phyloP scores from a whole-genome alignment of 2,329 filamentous ascomycete genomes.

The Aspergillus sp. region DNA sequence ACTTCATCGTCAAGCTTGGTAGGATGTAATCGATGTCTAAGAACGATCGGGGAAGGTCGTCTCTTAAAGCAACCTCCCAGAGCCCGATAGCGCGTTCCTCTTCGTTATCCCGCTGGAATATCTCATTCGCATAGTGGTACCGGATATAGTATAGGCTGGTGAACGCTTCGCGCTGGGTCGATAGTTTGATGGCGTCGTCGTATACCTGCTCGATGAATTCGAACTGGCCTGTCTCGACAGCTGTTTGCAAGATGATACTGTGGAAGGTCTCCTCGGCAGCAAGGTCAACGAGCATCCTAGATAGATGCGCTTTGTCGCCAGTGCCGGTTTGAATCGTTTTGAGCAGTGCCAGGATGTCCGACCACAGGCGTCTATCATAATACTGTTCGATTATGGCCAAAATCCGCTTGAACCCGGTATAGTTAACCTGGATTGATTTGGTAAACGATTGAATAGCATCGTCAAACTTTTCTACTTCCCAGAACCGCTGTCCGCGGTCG shows the following conservation, averaged over 20 bases:
- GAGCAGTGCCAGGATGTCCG: conserved; percentile 9
- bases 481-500: conserved; percentile 16
- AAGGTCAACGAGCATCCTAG: conserved; percentile 14
- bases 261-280: conserved; percentile 15
- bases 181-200: conserved; percentile 18
- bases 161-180: conserved; percentile 3
- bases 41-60: conserved; percentile 16
- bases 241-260: conserved; percentile 14
- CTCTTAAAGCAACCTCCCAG: conserved; percentile 17
- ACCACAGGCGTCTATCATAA: conserved; percentile 9
- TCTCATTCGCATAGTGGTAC: conserved; percentile 16
- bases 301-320: conserved; percentile 2
- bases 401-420: conserved; percentile 11
- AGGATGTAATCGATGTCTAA: conserved; percentile 14
- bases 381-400: conserved; percentile 13
- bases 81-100: conserved; percentile 16
- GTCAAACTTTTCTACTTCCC: conserved; percentile 9
- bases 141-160: conserved; percentile 14
- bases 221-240: conserved; percentile 17
- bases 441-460: conserved; percentile 14
- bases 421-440: conserved; percentile 7
- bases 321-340: conserved; percentile 4
- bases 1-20: conserved; percentile 13
- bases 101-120: conserved; percentile 11
- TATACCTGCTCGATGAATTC: conserved; percentile 21